A percentile compares a stretch with the other conserved stretches of the same genome.
These are phyloP conservation scores for Chloranthus sessilifolius DNA, from an alignment of 164 flowering plant genomes.

Conservation along the genomic window DNA sequence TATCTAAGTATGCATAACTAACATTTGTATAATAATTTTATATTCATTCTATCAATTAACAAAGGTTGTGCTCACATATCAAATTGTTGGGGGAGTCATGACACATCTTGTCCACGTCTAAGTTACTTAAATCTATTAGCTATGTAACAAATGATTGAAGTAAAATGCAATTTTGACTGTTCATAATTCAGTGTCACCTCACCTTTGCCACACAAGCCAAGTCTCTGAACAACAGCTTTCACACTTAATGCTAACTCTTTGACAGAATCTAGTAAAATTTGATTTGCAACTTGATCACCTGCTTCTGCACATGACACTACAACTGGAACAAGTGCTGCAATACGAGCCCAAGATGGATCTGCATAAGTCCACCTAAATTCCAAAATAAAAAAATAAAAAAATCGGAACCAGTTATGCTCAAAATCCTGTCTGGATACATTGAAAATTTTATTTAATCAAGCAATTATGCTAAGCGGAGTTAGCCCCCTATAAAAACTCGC, in stretches of 20 bases:
- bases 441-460: too few relatives aligned
- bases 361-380: slow-evolving; percentile 89
- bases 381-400: slow-evolving; percentile 14
- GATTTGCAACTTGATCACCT: slow-evolving; percentile 74
- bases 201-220: slow-evolving; percentile 83
- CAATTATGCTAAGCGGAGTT: too few relatives aligned
- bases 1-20: too few relatives aligned
- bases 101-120: not conserved
- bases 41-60: too few relatives aligned
- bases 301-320: slow-evolving; percentile 92
- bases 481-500: too few relatives aligned
- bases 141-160: not conserved
- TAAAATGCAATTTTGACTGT: not conserved
- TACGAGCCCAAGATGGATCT: slow-evolving; percentile 98
- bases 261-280: slow-evolving; percentile 61
- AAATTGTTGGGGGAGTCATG: too few relatives aligned
- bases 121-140: not conserved
- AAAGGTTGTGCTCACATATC: too few relatives aligned
- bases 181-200: not conserved
- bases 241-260: slow-evolving; percentile 80
- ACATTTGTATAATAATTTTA: too few relatives aligned
- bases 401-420: too few relatives aligned
- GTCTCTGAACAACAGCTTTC: slow-evolving; percentile 83
- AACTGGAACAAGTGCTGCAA: slow-evolving; percentile 89
- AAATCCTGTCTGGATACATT: too few relatives aligned